Conservation (phyloP, 2,329 filamentous ascomycete genomes). For the Diaporthe eres region DNA sequence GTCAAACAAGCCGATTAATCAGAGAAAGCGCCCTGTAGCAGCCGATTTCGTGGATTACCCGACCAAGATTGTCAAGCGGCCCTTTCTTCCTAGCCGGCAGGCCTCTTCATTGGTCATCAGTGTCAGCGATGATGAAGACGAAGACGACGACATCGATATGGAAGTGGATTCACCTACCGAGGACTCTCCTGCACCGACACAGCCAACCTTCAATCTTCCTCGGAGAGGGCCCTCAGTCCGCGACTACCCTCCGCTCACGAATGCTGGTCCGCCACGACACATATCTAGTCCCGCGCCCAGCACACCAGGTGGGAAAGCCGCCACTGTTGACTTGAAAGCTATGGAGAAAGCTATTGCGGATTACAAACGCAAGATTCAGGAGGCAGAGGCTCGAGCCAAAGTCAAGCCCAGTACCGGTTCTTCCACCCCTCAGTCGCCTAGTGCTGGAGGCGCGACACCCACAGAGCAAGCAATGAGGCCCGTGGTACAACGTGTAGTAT, state of each 20-base stretch:
- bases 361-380: slow-evolving; percentile 71
- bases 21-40: slow-evolving; percentile 68
- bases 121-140: slow-evolving; percentile 83
- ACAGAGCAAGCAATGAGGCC: slow-evolving; percentile 47
- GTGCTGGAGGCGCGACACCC: slow-evolving; percentile 46
- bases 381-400: slow-evolving; percentile 65
- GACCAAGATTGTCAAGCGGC: slow-evolving; percentile 66
- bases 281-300: slow-evolving; percentile 55
- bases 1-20: slow-evolving; percentile 40
- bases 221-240: slow-evolving; percentile 57
- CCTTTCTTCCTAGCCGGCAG: slow-evolving; percentile 71
- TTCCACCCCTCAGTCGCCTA: slow-evolving; percentile 49
- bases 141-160: slow-evolving; percentile 74
- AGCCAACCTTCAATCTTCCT: slow-evolving; percentile 49
- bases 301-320: slow-evolving; percentile 32
- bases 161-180: slow-evolving; percentile 72
- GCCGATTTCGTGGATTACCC: slow-evolving; percentile 77
- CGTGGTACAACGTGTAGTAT: slow-evolving; percentile 41
- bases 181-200: slow-evolving; percentile 52
- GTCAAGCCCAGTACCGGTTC: slow-evolving; percentile 58
- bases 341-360: slow-evolving; percentile 73
- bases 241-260: slow-evolving; percentile 60
- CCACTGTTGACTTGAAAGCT: slow-evolving; percentile 37
- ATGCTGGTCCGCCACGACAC: slow-evolving; percentile 54
- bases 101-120: slow-evolving; percentile 83